A percentile compares a stretch with the other conserved stretches of the same genome.
These are phyloP conservation scores for Baorangia bicolor DNA, from an alignment of 768 basidiomycete genomes.

Conservation along the genomic window DNA sequence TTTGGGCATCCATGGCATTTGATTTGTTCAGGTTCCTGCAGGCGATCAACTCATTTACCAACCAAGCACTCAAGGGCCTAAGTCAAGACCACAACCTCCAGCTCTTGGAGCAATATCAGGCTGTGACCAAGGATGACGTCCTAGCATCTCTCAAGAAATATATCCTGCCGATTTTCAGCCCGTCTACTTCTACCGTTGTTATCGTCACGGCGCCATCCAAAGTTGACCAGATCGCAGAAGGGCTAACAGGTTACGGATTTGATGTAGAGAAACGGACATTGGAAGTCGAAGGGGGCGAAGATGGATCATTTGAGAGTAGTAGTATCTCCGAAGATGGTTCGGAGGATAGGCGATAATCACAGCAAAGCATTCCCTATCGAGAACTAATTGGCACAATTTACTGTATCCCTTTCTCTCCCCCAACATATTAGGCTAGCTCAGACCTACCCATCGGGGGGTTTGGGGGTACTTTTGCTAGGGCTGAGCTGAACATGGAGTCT, in stretches of 20 bases:
- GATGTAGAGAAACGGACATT: slow-evolving; percentile 71
- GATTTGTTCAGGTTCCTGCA: slow-evolving; percentile 29
- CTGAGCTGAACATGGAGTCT: not conserved
- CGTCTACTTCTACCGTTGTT: slow-evolving; percentile 72
- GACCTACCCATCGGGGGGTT: not conserved
- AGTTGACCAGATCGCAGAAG: slow-evolving; percentile 64
- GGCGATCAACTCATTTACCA: slow-evolving; percentile 82
- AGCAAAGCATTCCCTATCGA: not conserved
- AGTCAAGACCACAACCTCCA: slow-evolving; percentile 70
- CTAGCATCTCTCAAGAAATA: slow-evolving; percentile 64
- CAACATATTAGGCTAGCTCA: not conserved
- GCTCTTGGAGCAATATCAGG: slow-evolving; percentile 76
- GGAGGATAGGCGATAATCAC: slow-evolving; percentile 15
- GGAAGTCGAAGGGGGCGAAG: slow-evolving; percentile 56
- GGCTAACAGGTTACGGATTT: slow-evolving; percentile 69
- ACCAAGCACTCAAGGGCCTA: slow-evolving; percentile 89
- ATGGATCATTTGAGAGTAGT: slow-evolving; percentile 33
- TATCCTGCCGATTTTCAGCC: slow-evolving; percentile 82
- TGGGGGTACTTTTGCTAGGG: not conserved
- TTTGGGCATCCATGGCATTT: not conserved
- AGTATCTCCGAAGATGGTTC: slow-evolving; percentile 35
- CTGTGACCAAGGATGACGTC: slow-evolving; percentile 79
- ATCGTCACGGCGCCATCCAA: slow-evolving; percentile 85
- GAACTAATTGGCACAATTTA: not conserved
- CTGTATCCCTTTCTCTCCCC: not conserved